Evolutionary conservation across 73 alveolate genomes (phyloP), one percentile per base, ranked within the genome.

Genomic region (Stentor roeselii): DNA sequence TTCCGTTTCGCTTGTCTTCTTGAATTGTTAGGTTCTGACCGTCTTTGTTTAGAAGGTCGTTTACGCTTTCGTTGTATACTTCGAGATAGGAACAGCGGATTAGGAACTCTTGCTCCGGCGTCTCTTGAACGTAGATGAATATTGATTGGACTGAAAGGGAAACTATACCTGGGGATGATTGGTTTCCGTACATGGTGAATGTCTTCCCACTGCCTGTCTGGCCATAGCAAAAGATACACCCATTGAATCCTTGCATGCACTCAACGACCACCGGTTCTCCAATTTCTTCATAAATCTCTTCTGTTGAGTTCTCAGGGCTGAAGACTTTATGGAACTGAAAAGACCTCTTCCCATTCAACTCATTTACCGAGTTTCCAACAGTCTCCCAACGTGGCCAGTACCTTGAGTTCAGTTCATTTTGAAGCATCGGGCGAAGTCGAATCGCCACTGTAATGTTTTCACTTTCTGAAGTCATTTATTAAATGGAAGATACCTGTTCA

Each of bases 31-130:
- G 78, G 75, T 87, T 85, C 86, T 92, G 98, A 3, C 89, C 59
- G 59, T 90, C 75, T 40, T 82, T 76, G 41, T 85, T 89, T 75
- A 96, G 89, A 60, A 95, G 90, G 87, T 95, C 99, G 59, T 92
- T 86, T 21, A 95, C 92, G 42, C 87, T 89, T 80, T 94, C 99
- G 60, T 95, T 95, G 86, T 95, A 96, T 32, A 96, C 94, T 86
- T 94, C 98, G 15, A 96, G 83, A 89, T 88, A 96, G 75, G 93
- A 83, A 41, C 94, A 60, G 82, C 87, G 84, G 6, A 95, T 86
- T 82, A 91, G 76, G 59, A 86, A 67, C 59, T 74, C 61, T 67
- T 31, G n/a, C 21, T 35, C 31, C 34, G n/a, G 32, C 39, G 74
- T 21, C 0, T 76, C 3, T 50, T 50, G 30, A 11, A 50, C 21